These are phyloP conservation scores for Colletotrichum agaves DNA, from an alignment of 2,329 filamentous ascomycete genomes.

Conservation along the genomic window DNA sequence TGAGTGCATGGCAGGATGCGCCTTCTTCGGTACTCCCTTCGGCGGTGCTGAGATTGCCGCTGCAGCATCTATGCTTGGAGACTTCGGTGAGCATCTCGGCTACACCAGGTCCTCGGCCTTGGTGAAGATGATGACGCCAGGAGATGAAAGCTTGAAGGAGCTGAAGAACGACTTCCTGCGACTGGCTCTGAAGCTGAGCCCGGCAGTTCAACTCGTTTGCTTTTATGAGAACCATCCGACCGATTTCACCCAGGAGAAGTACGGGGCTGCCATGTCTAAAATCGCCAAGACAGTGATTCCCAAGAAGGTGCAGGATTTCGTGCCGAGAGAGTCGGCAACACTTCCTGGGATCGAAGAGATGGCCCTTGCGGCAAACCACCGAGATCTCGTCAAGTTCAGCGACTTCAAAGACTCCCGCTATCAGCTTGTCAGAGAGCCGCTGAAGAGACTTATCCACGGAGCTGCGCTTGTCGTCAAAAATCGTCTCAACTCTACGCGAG, in stretches of 20 bases:
- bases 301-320: slow-evolving; percentile 50
- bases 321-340: slow-evolving; percentile 53
- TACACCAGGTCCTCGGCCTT: slow-evolving; percentile 49
- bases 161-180: slow-evolving; percentile 53
- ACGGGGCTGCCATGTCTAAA: slow-evolving; percentile 45
- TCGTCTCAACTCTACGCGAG: slow-evolving; percentile 49
- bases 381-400: slow-evolving; percentile 55
- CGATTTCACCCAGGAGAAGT: slow-evolving; percentile 43
- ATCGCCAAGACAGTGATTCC: slow-evolving; percentile 47
- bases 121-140: slow-evolving; percentile 53
- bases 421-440: slow-evolving; percentile 48
- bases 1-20: slow-evolving; percentile 51
- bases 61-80: slow-evolving; percentile 50
- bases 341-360: slow-evolving; percentile 49
- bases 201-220: slow-evolving; percentile 50
- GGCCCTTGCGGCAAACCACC: slow-evolving; percentile 51
- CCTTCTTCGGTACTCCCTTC: slow-evolving; percentile 56
- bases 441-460: slow-evolving; percentile 51
- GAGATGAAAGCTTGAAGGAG: slow-evolving; percentile 50
- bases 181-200: slow-evolving; percentile 47
- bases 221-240: slow-evolving; percentile 55
- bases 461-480: slow-evolving; percentile 50
- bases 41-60: slow-evolving; percentile 50
- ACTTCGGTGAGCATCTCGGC: slow-evolving; percentile 47
- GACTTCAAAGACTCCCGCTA: slow-evolving; percentile 52